Percentiles rank a stretch among this genome's conserved stretches.
These are phyloP conservation scores for Penicillium flavigenum DNA, from an alignment of 495 filamentous ascomycete species.

Conservation along the genomic window DNA sequence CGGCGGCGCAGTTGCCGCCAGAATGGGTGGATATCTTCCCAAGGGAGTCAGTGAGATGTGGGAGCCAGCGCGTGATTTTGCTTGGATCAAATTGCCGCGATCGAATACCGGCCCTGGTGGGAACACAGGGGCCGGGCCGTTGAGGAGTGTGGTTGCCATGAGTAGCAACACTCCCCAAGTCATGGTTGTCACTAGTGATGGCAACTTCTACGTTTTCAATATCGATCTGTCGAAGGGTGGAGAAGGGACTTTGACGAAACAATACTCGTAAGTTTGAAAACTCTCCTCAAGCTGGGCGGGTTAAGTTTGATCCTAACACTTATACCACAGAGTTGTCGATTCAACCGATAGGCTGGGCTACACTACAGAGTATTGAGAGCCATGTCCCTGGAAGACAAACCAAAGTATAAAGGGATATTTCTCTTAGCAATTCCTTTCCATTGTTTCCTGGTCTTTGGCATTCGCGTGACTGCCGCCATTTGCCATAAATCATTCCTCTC, in stretches of 20 bases:
- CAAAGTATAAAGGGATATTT: not conserved
- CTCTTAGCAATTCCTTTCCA: not conserved
- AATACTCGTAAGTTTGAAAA: slow-evolving; percentile 68
- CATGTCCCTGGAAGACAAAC: not conserved
- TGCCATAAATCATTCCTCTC: not conserved
- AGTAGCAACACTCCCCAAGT: slow-evolving; percentile 89
- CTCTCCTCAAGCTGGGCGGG: not conserved
- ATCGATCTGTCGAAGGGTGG: slow-evolving; percentile 94
- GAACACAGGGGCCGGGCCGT: slow-evolving; percentile 42
- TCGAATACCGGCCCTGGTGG: slow-evolving; percentile 37
- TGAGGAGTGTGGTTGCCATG: slow-evolving; percentile 92
- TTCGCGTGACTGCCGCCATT: slow-evolving; percentile 1
- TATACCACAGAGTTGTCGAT: slow-evolving; percentile 46
- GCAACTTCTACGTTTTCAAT: slow-evolving; percentile 89
- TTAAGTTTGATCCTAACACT: slow-evolving; percentile 9
- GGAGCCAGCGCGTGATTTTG: slow-evolving; percentile 94
- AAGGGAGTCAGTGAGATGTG: slow-evolving; percentile 93
- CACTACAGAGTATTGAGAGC: slow-evolving; percentile 46
- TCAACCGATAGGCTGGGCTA: slow-evolving; percentile 53
- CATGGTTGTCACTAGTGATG: slow-evolving; percentile 97
- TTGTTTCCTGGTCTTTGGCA: not conserved
- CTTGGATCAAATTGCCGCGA: slow-evolving; percentile 91
- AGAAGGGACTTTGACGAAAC: slow-evolving; percentile 87
- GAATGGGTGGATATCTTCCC: slow-evolving; percentile 87
- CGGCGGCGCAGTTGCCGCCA: slow-evolving; percentile 83